phyloP scores from a whole-genome alignment of 192 early-diverging fungal genomes.

The Rhizophagus prolifer region DNA sequence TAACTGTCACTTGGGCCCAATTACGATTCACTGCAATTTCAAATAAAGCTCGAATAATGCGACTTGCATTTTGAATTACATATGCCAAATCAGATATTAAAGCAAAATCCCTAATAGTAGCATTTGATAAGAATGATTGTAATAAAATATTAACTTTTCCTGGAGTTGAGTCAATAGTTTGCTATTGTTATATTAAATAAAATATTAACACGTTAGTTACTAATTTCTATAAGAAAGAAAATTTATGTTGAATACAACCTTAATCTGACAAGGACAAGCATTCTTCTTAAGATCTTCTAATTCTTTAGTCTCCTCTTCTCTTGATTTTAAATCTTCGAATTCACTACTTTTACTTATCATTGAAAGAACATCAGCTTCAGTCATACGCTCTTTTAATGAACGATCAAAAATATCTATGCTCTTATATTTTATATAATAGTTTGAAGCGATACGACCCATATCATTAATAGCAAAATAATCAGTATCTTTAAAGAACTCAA shows the following conservation, averaged over 20 bases:
- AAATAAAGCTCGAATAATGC: slow-evolving; percentile 93
- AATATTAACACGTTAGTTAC: slow-evolving; percentile 20
- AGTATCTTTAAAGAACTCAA: slow-evolving; percentile 80
- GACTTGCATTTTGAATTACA: slow-evolving; percentile 90
- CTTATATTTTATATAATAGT: slow-evolving; percentile 87
- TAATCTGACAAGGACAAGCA: slow-evolving; percentile 83
- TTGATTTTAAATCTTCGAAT: slow-evolving; percentile 91
- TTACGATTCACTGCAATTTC: slow-evolving; percentile 89
- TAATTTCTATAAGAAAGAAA: not conserved
- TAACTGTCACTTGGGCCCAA: slow-evolving; percentile 81
- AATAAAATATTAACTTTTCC: slow-evolving; percentile 96
- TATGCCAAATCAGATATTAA: slow-evolving; percentile 92
- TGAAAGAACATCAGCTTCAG: slow-evolving; percentile 88
- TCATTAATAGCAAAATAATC: slow-evolving; percentile 88
- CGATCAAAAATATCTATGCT: slow-evolving; percentile 89
- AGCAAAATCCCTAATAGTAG: slow-evolving; percentile 86
- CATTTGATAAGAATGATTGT: slow-evolving; percentile 81
- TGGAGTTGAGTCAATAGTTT: slow-evolving; percentile 74
- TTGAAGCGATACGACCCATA: slow-evolving; percentile 88
- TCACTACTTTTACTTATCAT: slow-evolving; percentile 89
- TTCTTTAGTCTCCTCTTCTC: slow-evolving; percentile 86
- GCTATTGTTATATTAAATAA: slow-evolving; percentile 44
- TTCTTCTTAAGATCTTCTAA: slow-evolving; percentile 65
- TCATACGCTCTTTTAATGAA: slow-evolving; percentile 84
- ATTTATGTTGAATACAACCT: slow-evolving; percentile 41